Conservation (phyloP, 192 early-diverging fungal species). For the Jimgerdemannia flammicorona region DNA sequence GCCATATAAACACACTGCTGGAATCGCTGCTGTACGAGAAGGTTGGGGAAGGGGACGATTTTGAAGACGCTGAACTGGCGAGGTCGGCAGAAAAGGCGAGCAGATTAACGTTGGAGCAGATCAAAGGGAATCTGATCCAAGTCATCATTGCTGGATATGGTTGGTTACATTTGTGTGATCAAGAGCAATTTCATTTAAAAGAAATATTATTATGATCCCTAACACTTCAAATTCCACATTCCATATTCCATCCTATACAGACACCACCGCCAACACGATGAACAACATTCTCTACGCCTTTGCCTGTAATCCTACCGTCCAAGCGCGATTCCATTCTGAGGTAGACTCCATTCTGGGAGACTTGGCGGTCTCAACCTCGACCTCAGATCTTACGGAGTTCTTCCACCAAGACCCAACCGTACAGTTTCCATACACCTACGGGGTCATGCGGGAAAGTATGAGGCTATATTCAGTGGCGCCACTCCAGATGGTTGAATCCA, state of each 20-base stretch:
- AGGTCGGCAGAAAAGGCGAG: slow-evolving; percentile 4
- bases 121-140: slow-evolving; percentile 5
- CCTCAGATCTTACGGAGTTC: not conserved
- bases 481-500: not conserved
- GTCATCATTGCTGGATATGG: slow-evolving; percentile 16
- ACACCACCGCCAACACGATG: slow-evolving; percentile 13
- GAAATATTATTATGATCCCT: too few species aligned
- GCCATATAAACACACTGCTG: slow-evolving; percentile 8
- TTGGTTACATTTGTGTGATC: not conserved
- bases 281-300: slow-evolving; percentile 1
- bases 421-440: slow-evolving; percentile 6
- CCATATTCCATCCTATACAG: not conserved
- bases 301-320: slow-evolving; percentile 1
- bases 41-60: not conserved
- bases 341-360: slow-evolving; percentile 5
- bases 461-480: not conserved
- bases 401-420: not conserved
- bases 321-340: slow-evolving; percentile 4
- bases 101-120: slow-evolving; percentile 7
- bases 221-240: not conserved
- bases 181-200: not conserved
- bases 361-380: not conserved
- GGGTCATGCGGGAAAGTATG: slow-evolving; percentile 2
- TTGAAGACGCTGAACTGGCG: not conserved
- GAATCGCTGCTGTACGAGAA: slow-evolving; percentile 11